phyloP scores from a whole-genome alignment of 2,329 filamentous ascomycete genomes.

The Epichloe sylvatica region DNA sequence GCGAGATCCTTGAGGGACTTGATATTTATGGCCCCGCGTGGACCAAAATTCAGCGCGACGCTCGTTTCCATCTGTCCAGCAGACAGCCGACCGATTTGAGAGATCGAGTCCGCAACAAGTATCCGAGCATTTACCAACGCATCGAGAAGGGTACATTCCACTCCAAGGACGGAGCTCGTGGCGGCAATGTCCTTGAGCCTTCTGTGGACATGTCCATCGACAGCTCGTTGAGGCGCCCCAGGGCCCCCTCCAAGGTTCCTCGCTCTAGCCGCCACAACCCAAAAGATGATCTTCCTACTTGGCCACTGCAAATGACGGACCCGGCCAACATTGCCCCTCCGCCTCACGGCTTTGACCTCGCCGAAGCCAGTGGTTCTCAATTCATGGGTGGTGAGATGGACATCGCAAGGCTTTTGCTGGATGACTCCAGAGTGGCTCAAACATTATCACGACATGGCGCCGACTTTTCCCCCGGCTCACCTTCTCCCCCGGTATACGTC shows the following conservation, averaged over 20 bases:
- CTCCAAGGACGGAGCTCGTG: slow-evolving; percentile 26
- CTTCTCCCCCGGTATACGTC: slow-evolving; percentile 10
- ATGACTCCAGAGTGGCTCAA: slow-evolving; percentile 28
- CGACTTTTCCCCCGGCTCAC: slow-evolving; percentile 14
- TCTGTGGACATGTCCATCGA: slow-evolving; percentile 36
- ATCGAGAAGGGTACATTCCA: slow-evolving; percentile 42
- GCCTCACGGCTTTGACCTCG: slow-evolving; percentile 28
- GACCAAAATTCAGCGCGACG: slow-evolving; percentile 51
- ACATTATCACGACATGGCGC: slow-evolving; percentile 13
- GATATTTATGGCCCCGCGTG: slow-evolving; percentile 47
- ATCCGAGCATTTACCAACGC: slow-evolving; percentile 41
- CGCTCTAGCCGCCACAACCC: slow-evolving; percentile 27
- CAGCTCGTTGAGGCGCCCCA: slow-evolving; percentile 28
- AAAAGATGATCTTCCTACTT: slow-evolving; percentile 34
- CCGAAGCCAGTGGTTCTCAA: slow-evolving; percentile 25
- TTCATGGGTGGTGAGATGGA: slow-evolving; percentile 44
- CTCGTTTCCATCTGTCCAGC: slow-evolving; percentile 41
- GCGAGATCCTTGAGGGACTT: slow-evolving; percentile 46
- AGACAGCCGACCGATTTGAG: slow-evolving; percentile 49
- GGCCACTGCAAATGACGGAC: slow-evolving; percentile 25
- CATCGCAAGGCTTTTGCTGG: slow-evolving; percentile 45
- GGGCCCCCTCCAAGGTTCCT: slow-evolving; percentile 24
- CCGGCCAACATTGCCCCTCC: slow-evolving; percentile 13
- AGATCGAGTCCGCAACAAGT: slow-evolving; percentile 51
- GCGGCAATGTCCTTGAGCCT: slow-evolving; percentile 35